Conservation (phyloP, 2,329 filamentous ascomycete genomes). For the Penicillium sp. region DNA sequence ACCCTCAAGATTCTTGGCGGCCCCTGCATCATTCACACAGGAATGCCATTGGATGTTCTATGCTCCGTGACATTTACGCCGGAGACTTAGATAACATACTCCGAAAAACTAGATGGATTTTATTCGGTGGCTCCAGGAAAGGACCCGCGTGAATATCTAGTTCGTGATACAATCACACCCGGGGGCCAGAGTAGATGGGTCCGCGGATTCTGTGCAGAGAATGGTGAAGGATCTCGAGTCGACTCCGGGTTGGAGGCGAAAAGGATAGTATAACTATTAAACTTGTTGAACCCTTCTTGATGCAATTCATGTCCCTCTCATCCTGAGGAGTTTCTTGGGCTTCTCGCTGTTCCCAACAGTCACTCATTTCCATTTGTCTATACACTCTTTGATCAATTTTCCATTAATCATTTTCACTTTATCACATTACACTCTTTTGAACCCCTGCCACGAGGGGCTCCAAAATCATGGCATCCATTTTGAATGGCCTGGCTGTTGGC, state of each 20-base stretch:
- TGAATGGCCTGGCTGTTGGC: neutral
- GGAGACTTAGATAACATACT: neutral
- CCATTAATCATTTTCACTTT: neutral
- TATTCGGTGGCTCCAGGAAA: neutral
- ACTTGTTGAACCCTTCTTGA: too few relatives aligned
- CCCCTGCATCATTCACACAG: neutral
- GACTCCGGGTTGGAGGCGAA: neutral
- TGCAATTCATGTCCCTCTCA: neutral
- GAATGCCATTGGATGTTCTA: neutral
- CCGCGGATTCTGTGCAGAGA: neutral
- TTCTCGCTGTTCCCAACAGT: neutral
- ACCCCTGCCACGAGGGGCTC: neutral
- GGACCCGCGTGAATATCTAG: neutral
- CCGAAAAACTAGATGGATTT: neutral
- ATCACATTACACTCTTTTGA: neutral
- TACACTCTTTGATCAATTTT: neutral
- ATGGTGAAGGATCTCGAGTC: neutral
- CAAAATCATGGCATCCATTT: neutral
- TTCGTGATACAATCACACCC: neutral
- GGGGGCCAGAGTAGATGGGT: neutral
- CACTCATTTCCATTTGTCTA: neutral
- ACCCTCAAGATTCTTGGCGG: neutral
- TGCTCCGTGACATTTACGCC: neutral
- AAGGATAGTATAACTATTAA: neutral
- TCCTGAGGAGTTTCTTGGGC: neutral